Conservation (phyloP, 192 early-diverging fungal genomes). For the Coemansia sp. region DNA sequence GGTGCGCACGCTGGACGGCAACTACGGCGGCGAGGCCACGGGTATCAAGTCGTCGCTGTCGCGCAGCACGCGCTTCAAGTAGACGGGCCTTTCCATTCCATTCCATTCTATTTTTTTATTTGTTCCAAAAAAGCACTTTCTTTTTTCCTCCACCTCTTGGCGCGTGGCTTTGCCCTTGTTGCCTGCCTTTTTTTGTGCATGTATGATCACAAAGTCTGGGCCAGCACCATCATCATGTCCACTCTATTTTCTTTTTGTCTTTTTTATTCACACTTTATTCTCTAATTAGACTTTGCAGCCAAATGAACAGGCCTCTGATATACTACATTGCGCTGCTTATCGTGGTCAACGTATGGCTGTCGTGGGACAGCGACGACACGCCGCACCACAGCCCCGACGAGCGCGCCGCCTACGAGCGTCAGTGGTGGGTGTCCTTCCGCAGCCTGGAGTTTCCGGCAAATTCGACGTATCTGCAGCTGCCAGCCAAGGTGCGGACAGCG, state of each 20-base stretch:
- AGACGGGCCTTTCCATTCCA: background rate
- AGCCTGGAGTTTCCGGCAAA: conserved; percentile 23
- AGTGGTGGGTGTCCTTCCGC: conserved; percentile 33
- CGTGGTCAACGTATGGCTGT: conserved; percentile 16
- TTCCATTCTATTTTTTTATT: too few relatives aligned
- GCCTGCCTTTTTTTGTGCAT: background rate
- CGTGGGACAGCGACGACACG: conserved; percentile 2
- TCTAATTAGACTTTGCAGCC: background rate
- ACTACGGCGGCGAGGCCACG: conserved; percentile 90
- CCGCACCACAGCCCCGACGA: conserved; percentile 14
- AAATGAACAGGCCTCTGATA: conserved; percentile 2
- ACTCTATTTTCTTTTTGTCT: background rate
- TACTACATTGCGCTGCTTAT: conserved; percentile 13
- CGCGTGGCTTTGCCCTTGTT: background rate
- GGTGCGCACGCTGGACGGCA: conserved; percentile 66
- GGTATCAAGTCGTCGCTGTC: conserved; percentile 88
- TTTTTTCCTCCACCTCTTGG: background rate
- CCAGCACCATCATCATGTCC: background rate
- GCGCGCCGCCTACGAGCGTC: conserved; percentile 23
- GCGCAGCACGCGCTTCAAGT: conserved; percentile 74
- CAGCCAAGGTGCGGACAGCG: conserved; percentile 9
- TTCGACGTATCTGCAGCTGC: conserved; percentile 32
- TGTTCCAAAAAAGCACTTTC: background rate
- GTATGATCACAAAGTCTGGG: conserved; percentile 4
- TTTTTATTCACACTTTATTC: background rate